Conservation (phyloP, 2,329 filamentous ascomycete genomes). For the Fusarium aywerte region DNA sequence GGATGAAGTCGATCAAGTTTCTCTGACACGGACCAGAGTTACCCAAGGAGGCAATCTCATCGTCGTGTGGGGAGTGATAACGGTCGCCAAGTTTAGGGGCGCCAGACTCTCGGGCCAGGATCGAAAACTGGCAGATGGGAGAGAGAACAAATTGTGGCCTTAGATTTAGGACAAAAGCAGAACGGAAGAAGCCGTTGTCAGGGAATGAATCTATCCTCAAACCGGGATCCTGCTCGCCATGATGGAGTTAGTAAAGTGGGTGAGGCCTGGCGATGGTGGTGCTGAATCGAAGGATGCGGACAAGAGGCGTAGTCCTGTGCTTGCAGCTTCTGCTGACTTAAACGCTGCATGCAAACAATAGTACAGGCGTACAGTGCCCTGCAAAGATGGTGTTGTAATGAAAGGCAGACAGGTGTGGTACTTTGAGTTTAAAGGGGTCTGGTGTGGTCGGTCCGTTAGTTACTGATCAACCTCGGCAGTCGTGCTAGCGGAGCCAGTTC, state of each 20-base stretch:
- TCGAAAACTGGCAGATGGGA: conserved; percentile 24
- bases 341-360: conserved; percentile 7
- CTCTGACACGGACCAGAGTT: conserved; percentile 42
- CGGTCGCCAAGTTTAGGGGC: conserved; percentile 34
- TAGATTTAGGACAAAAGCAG: conserved; percentile 23
- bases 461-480: conserved; percentile 30
- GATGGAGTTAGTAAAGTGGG: conserved; percentile 29
- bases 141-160: conserved; percentile 6
- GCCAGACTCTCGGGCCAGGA: conserved; percentile 37
- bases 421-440: conserved; percentile 23
- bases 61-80: conserved; percentile 41
- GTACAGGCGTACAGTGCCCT: neutral
- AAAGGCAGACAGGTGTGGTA: neutral
- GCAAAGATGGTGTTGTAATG: conserved; percentile 1
- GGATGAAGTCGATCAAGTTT: conserved; percentile 43
- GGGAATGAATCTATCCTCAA: conserved; percentile 32
- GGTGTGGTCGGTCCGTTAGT: conserved; percentile 19
- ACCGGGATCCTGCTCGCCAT: conserved; percentile 25
- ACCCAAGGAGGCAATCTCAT: conserved; percentile 44
- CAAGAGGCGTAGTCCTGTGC: conserved; percentile 21
- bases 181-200: conserved; percentile 30
- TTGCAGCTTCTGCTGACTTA: conserved; percentile 12
- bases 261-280: conserved; percentile 24
- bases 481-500: conserved; percentile 24
- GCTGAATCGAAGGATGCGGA: conserved; percentile 22